Evolutionary conservation across 2,329 filamentous ascomycete genomes (phyloP).

Genomic region (Huntiella bhutanensis): DNA sequence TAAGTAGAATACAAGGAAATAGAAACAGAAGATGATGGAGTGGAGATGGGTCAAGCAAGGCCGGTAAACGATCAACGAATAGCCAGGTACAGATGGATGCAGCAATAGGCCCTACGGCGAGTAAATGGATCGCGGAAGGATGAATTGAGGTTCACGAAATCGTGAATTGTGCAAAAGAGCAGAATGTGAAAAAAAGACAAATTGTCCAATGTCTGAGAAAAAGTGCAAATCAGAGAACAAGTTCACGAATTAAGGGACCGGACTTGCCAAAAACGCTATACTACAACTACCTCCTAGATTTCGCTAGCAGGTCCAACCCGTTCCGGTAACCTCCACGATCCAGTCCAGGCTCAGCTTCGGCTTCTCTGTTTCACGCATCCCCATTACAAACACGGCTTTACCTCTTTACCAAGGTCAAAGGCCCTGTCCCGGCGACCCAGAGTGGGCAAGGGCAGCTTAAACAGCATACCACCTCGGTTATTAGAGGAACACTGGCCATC

Average conservation of each 20-base stretch:
- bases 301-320: too few species aligned
- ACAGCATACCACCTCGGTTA: conserved; percentile 11
- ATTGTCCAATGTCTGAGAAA: too few species aligned
- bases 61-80: neutral
- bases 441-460: neutral
- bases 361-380: too few species aligned
- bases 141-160: conserved; percentile 3
- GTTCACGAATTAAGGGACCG: too few species aligned
- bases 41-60: neutral
- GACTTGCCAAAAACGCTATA: too few species aligned
- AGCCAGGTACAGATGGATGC: too few species aligned
- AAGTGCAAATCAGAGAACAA: too few species aligned
- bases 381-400: too few species aligned
- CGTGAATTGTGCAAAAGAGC: neutral
- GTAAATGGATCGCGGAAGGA: neutral
- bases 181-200: neutral
- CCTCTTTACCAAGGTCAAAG: conserved; percentile 3
- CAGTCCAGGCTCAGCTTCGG: too few species aligned
- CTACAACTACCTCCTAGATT: too few species aligned
- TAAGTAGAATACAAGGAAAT: neutral
- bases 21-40: neutral
- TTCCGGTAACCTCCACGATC: too few species aligned
- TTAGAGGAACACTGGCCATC: conserved; percentile 2
- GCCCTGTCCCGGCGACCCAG: neutral
- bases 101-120: too few species aligned